phyloP scores from a whole-genome alignment of 805 yeast genomes.

The Candida morakotiae region DNA sequence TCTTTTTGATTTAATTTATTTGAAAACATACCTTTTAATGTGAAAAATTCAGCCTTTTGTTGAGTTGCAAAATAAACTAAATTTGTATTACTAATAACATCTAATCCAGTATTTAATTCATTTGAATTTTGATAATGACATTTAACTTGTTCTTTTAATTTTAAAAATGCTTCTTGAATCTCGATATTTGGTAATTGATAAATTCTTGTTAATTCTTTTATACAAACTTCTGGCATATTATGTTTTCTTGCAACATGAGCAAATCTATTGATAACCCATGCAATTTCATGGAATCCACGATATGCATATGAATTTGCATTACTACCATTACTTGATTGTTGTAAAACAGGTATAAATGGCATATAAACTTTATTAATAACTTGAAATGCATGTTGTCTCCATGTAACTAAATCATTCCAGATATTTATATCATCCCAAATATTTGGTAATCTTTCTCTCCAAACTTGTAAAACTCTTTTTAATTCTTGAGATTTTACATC shows the following conservation, averaged over 20 bases:
- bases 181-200: conserved; percentile 96
- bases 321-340: conserved; percentile 60
- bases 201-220: conserved; percentile 86
- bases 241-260: conserved; percentile 98
- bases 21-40: conserved; percentile 95
- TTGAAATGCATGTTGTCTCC: conserved; percentile 98
- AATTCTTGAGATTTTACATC: conserved; percentile 92
- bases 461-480: conserved; percentile 90
- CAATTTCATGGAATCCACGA: conserved; percentile 97
- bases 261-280: conserved; percentile 97
- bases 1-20: conserved; percentile 87
- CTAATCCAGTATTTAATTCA: conserved; percentile 91
- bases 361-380: conserved; percentile 91
- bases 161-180: conserved; percentile 95
- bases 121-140: conserved; percentile 91
- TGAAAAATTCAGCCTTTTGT: conserved; percentile 97
- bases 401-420: conserved; percentile 96
- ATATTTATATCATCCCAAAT: conserved; percentile 96
- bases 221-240: conserved; percentile 94
- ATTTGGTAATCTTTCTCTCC: conserved; percentile 97
- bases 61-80: conserved; percentile 94
- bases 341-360: conserved; percentile 85
- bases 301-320: conserved; percentile 90
- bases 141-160: conserved; percentile 93
- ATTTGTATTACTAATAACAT: conserved; percentile 94